These are phyloP conservation scores for Thermochaetoides thermophila DNA, from an alignment of 495 filamentous ascomycete species.

Conservation along the genomic window DNA sequence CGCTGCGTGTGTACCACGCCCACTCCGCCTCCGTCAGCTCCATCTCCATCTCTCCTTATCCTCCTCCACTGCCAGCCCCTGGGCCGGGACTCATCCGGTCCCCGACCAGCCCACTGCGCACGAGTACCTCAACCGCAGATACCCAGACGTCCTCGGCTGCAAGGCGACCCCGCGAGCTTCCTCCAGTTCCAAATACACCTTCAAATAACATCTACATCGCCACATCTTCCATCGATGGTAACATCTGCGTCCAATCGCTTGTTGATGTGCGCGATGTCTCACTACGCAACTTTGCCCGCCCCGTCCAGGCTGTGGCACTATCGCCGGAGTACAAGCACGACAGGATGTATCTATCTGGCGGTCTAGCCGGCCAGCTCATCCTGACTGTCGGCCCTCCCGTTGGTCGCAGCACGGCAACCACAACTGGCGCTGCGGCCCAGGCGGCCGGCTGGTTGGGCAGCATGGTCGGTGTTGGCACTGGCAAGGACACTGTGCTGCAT, in stretches of 20 bases:
- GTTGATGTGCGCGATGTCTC: conserved; percentile 62
- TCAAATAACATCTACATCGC: conserved; percentile 85
- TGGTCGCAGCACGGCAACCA: conserved; percentile 67
- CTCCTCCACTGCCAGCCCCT: conserved; percentile 52
- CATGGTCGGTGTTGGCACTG: conserved; percentile 63
- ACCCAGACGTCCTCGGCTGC: conserved; percentile 36
- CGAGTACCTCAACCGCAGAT: conserved; percentile 27
- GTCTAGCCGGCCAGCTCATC: conserved; percentile 75
- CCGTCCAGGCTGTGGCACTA: conserved; percentile 75
- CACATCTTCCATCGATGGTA: conserved; percentile 87
- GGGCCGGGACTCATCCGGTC: too few relatives aligned
- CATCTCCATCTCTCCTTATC: conserved; percentile 82
- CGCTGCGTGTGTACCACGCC: conserved; percentile 72
- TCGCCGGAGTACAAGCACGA: conserved; percentile 89
- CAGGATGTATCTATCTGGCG: conserved; percentile 75
- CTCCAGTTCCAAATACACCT: conserved; percentile 46
- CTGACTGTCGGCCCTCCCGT: conserved; percentile 69
- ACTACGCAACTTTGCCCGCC: conserved; percentile 82
- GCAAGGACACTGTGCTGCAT: conserved; percentile 79
- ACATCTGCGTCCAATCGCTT: conserved; percentile 77
- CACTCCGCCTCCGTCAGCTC: conserved; percentile 82
- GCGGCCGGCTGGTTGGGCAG: conserved; percentile 79
- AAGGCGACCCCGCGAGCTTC: conserved; percentile 31
- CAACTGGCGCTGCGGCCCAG: conserved; percentile 61
- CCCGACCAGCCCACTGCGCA: conserved; percentile 27